Base-by-base conservation (phyloP, 164 flowering plant species). In the Buxus sempervirens region DNA sequence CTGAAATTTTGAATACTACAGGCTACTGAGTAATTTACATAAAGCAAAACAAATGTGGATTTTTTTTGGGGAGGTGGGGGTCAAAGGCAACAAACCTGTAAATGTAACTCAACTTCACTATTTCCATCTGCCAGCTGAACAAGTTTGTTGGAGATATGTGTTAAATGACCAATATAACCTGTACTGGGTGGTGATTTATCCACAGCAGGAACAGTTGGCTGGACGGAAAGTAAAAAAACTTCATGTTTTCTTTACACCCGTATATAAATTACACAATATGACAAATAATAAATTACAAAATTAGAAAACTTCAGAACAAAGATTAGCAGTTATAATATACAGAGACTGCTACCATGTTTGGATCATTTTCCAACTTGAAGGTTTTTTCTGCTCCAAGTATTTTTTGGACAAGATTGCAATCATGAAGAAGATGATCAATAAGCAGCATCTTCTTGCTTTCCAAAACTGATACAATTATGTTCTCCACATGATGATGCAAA, bases 401-500 rank as follows among this genome's bases (percentile, higher is more conserved):
- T 78, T 73, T 90, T 64, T 81, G 85, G 59, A 89, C 71, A 73
- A 94, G 85, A 75, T 89, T 70, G 82, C 98, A 94, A 19, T 89
- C 90, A 24, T 53, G 77, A 65, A 91, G 87, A 73, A 94, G 79
- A 81, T 91, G 96, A 10, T 86, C 86, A 64, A 78, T 54, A 72
- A 91, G 85, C 25, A 71, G 42, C 70, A 69, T 22, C 68, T 81
- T 88, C 78, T 85, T 88, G 84, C 86, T 84, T 70, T 87, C 96
- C 79, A 94, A 76, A 73, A 92, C 91, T 55, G 89, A 83, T 21
- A 81, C 55, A 9, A 94, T 63, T 26, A 90, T 83, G 63, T 68
- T 85, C 76, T 91, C 97, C 48, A 90, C 91, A 48, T 91, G 91
- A 68, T 88, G 96, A 73, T 94, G 98, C 81, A 94, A 64, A 79